phyloP scores from a whole-genome alignment of 345 rosid species.

The Theobroma cacao region DNA sequence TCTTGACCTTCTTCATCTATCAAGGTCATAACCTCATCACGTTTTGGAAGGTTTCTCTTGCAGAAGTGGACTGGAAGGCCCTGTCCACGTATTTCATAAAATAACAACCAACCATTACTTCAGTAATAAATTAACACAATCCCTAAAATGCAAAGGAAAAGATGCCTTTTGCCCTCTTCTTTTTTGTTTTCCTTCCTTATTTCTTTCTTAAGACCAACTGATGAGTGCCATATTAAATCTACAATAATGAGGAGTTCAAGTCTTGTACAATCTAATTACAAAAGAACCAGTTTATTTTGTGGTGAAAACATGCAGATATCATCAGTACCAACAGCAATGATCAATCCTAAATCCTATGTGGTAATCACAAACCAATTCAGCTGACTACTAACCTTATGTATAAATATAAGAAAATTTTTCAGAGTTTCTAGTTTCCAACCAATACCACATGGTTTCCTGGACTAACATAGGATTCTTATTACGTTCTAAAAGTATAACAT shows the following conservation, averaged over 20 bases:
- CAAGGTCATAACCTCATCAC: constrained; percentile 39
- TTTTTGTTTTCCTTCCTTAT: background rate
- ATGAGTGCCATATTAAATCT: background rate
- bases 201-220: background rate
- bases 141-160: background rate
- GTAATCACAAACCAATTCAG: background rate
- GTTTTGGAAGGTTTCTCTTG: constrained; percentile 37
- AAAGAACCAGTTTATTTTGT: background rate
- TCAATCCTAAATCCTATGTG: background rate
- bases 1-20: constrained; percentile 45
- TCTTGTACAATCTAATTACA: background rate
- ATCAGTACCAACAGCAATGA: background rate
- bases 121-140: background rate
- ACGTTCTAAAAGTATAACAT: background rate
- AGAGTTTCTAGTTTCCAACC: background rate
- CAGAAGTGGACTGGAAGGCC: constrained; percentile 63
- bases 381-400: background rate
- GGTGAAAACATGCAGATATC: background rate
- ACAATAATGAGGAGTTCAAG: background rate
- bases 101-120: background rate
- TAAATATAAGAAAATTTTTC: background rate
- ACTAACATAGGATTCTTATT: background rate
- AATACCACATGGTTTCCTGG: background rate
- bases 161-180: background rate
- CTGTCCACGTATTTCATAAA: constrained; percentile 18